These are phyloP conservation scores for Phytophthora pluvialis DNA, from an alignment of 352 stramenopile genomes.

Conservation along the genomic window DNA sequence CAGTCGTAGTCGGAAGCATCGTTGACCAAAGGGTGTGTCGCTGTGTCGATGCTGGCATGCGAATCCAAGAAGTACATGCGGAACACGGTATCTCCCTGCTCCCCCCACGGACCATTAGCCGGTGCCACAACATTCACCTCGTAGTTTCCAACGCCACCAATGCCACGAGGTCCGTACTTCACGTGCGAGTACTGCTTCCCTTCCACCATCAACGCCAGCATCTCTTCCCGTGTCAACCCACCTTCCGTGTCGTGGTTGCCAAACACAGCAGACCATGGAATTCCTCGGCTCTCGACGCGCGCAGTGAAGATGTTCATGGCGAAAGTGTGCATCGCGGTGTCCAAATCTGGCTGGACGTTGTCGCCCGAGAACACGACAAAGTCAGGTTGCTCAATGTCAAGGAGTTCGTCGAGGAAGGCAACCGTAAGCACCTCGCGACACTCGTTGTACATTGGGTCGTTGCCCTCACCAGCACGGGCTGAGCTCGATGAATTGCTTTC, in stretches of 20 bases:
- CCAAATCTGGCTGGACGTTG: slow-evolving; percentile 52
- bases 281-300: slow-evolving; percentile 44
- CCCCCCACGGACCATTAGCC: slow-evolving; percentile 43
- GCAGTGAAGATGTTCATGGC: slow-evolving; percentile 48
- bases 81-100: slow-evolving; percentile 42
- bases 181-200: slow-evolving; percentile 54
- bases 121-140: slow-evolving; percentile 57
- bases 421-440: slow-evolving; percentile 60
- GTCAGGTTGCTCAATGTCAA: slow-evolving; percentile 68
- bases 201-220: slow-evolving; percentile 41
- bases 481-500: slow-evolving; percentile 33
- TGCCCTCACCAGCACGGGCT: slow-evolving; percentile 16
- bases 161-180: slow-evolving; percentile 47
- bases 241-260: slow-evolving; percentile 74
- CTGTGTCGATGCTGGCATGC: slow-evolving; percentile 37
- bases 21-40: slow-evolving; percentile 36
- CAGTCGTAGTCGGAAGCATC: slow-evolving; percentile 46
- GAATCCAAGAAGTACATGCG: slow-evolving; percentile 83
- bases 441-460: slow-evolving; percentile 31
- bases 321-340: slow-evolving; percentile 24
- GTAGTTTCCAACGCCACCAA: slow-evolving; percentile 75
- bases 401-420: slow-evolving; percentile 57
- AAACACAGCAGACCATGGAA: slow-evolving; percentile 67
- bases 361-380: slow-evolving; percentile 74
- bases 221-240: slow-evolving; percentile 46